Percentiles rank a stretch among this genome's conserved stretches.
These are phyloP conservation scores for Papiliotrema fonsecae DNA, from an alignment of 1,284 basidiomycete species.

Conservation along the genomic window DNA sequence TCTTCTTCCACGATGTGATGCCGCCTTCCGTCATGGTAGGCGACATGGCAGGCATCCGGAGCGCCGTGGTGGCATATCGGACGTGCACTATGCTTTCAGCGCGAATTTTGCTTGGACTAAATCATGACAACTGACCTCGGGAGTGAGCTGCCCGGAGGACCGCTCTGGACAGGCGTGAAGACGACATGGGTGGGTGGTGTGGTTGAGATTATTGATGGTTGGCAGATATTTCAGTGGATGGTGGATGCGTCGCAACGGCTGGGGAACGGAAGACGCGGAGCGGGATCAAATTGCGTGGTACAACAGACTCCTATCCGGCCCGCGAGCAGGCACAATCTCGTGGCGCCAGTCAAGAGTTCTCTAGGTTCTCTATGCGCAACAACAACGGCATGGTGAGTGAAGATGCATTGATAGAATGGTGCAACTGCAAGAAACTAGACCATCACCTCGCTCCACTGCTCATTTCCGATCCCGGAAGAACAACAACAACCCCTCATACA, in stretches of 20 bases:
- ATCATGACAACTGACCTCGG: not conserved
- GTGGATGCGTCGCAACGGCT: not conserved
- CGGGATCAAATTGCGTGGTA: slow-evolving; percentile 1
- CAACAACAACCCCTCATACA: slow-evolving; percentile 73
- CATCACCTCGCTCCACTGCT: not conserved
- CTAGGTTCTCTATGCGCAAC: not conserved
- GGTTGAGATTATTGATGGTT: not conserved
- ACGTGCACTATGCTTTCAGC: slow-evolving; percentile 8
- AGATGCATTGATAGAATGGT: too few species aligned
- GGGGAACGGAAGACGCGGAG: not conserved
- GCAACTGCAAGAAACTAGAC: too few species aligned
- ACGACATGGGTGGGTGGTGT: not conserved
- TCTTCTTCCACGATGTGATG: slow-evolving; percentile 87
- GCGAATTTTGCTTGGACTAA: not conserved
- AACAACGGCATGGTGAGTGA: not conserved
- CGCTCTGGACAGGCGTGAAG: not conserved
- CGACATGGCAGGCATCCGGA: slow-evolving; percentile 93
- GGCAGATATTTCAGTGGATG: not conserved
- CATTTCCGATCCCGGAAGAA: slow-evolving; percentile 45
- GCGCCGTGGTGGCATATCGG: slow-evolving; percentile 61
- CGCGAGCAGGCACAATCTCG: too few species aligned
- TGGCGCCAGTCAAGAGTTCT: not conserved
- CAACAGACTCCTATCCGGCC: too few species aligned
- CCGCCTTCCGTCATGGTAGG: slow-evolving; percentile 99
- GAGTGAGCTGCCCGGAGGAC: not conserved